Conservation (phyloP, 1,284 basidiomycete genomes). For the Leccinum huronense region DNA sequence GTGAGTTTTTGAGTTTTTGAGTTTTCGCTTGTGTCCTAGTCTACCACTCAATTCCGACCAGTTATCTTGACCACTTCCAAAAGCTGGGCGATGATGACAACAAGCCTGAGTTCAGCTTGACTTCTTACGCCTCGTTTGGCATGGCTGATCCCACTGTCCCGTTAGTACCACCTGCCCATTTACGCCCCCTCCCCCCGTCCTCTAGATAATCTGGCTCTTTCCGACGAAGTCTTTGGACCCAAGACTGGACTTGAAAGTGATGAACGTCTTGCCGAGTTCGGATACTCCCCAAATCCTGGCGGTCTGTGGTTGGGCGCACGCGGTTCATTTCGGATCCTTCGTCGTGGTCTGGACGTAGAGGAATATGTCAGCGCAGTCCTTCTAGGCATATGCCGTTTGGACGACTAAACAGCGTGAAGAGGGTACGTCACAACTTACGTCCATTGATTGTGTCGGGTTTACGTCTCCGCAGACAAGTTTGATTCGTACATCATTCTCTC, state of each 20-base stretch:
- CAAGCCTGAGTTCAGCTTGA: conserved; percentile 86
- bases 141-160: conserved; percentile 67
- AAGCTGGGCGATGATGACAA: conserved; percentile 94
- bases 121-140: conserved; percentile 77
- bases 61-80: conserved; percentile 93
- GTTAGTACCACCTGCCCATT: conserved; percentile 74
- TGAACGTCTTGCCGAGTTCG: conserved; percentile 87
- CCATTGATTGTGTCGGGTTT: conserved; percentile 3
- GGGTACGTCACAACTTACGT: conserved; percentile 49
- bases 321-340: conserved; percentile 81
- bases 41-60: conserved; percentile 35
- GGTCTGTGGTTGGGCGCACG: conserved; percentile 86
- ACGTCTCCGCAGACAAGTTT: conserved; percentile 60
- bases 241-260: conserved; percentile 85
- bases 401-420: conserved; percentile 87
- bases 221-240: conserved; percentile 92
- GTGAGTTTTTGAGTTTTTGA: conserved; percentile 61
- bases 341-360: conserved; percentile 91
- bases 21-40: conserved; percentile 2
- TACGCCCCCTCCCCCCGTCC: conserved; percentile 63
- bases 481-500: conserved; percentile 96
- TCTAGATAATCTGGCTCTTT: conserved; percentile 84
- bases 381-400: conserved; percentile 96
- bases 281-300: conserved; percentile 94
- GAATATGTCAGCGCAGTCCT: conserved; percentile 92